These are phyloP conservation scores for Trametes punicea DNA, from an alignment of 768 basidiomycete species.

Conservation along the genomic window DNA sequence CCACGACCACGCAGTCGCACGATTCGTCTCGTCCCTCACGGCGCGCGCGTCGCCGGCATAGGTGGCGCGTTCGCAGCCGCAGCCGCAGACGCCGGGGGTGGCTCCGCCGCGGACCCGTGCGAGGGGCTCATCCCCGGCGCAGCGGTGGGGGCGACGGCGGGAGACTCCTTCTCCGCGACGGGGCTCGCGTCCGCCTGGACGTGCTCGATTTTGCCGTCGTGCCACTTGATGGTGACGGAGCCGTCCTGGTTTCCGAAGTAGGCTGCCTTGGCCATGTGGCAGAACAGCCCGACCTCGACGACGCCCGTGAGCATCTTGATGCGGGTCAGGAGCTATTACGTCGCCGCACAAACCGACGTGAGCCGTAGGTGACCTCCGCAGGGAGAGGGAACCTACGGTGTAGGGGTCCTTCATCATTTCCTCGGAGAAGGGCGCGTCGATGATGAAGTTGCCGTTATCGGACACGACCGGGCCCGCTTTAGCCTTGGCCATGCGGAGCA, in stretches of 20 bases:
- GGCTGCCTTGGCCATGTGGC: slow-evolving; percentile 88
- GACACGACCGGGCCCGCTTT: slow-evolving; percentile 95
- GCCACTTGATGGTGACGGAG: slow-evolving; percentile 59
- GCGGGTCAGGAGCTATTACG: slow-evolving; percentile 59
- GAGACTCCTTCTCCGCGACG: not conserved
- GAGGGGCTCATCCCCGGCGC: no score
- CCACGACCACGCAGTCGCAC: no score
- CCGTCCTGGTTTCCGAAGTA: slow-evolving; percentile 93
- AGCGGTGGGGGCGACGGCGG: no score
- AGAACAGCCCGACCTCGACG: slow-evolving; percentile 99
- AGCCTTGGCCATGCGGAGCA: slow-evolving; percentile 89
- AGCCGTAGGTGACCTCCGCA: not conserved
- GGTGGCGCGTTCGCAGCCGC: not conserved
- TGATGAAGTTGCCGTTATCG: slow-evolving; percentile 97
- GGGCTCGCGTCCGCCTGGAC: slow-evolving; percentile 18
- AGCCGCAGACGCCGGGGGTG: not conserved
- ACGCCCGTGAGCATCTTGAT: slow-evolving; percentile 97
- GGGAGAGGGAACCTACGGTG: slow-evolving; percentile 38
- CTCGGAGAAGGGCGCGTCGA: slow-evolving; percentile 87
- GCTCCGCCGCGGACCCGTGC: no score
- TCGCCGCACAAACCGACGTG: not conserved
- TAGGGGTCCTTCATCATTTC: slow-evolving; percentile 66
- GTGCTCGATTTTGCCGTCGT: slow-evolving; percentile 46
- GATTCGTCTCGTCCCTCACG: not conserved
- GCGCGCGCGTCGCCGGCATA: not conserved